Conservation (phyloP, 306 rosid genomes). For the Ormosia emarginata region DNA sequence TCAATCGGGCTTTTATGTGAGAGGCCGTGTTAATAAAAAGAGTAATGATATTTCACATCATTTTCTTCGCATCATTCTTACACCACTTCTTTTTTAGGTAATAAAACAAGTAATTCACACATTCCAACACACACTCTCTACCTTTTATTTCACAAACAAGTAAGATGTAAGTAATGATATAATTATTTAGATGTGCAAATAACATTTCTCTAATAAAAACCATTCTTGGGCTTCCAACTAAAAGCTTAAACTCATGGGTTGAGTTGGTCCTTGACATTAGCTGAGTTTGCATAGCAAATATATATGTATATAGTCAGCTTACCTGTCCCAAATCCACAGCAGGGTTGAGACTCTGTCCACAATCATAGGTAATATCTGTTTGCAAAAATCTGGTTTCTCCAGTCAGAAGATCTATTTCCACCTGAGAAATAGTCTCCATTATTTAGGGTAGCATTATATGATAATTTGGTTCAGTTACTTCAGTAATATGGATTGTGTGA, state of each 20-base stretch:
- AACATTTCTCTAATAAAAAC: too few relatives aligned
- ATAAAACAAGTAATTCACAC: too few relatives aligned
- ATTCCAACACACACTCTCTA: too few relatives aligned
- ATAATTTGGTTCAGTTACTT: neutral
- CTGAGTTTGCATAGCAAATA: neutral
- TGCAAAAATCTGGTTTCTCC: constrained; percentile 72
- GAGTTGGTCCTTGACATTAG: neutral
- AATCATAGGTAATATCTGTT: constrained; percentile 77
- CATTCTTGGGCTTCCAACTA: too few relatives aligned
- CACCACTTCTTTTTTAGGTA: too few relatives aligned
- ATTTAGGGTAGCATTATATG: constrained; percentile 8
- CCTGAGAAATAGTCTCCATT: constrained; percentile 48
- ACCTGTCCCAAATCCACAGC: constrained; percentile 97
- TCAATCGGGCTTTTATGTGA: neutral
- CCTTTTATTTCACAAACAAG: too few relatives aligned
- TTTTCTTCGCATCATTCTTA: too few relatives aligned
- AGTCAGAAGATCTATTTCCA: constrained; percentile 77
- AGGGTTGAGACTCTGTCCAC: constrained; percentile 94
- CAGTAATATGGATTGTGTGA: neutral
- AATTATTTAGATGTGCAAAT: too few relatives aligned
- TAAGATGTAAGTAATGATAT: too few relatives aligned
- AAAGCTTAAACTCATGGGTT: neutral
- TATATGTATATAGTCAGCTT: neutral
- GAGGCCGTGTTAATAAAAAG: neutral
- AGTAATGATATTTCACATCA: neutral